Conservation (phyloP, 306 rosid species). For the Sesbania bispinosa region DNA sequence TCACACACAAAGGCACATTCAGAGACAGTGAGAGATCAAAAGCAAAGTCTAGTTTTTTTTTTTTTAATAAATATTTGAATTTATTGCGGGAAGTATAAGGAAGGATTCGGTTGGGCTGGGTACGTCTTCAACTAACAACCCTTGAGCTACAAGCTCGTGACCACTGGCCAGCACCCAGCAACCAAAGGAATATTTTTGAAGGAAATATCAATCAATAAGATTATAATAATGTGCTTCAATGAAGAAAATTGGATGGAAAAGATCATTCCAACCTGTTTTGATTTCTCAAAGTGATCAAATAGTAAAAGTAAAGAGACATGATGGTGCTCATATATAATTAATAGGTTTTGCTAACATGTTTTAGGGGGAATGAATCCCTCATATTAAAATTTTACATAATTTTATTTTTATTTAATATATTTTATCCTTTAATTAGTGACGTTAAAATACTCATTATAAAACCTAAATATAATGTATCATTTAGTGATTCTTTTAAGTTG, state of each 20-base stretch:
- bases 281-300: not conserved
- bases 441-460: not conserved
- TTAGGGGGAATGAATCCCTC: not conserved
- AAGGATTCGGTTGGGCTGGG: slow-evolving; percentile 58
- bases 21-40: slow-evolving; percentile 46
- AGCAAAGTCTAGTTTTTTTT: slow-evolving; percentile 43
- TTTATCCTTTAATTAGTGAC: not conserved
- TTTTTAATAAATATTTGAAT: slow-evolving; percentile 31
- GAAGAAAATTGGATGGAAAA: not conserved
- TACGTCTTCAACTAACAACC: slow-evolving; percentile 59
- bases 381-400: too few relatives aligned
- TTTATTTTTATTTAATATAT: not conserved
- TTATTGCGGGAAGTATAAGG: slow-evolving; percentile 84
- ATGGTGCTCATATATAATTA: not conserved
- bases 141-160: slow-evolving; percentile 27
- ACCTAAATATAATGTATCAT: not conserved
- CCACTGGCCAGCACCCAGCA: slow-evolving; percentile 13
- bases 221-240: too few relatives aligned
- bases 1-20: slow-evolving; percentile 35
- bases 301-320: not conserved
- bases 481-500: not conserved
- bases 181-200: too few relatives aligned
- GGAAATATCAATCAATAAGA: too few relatives aligned
- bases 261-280: not conserved
- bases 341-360: too few relatives aligned